Evolutionary conservation across 2,329 filamentous ascomycete genomes (phyloP).

Genomic region (Penicillium polonicum): DNA sequence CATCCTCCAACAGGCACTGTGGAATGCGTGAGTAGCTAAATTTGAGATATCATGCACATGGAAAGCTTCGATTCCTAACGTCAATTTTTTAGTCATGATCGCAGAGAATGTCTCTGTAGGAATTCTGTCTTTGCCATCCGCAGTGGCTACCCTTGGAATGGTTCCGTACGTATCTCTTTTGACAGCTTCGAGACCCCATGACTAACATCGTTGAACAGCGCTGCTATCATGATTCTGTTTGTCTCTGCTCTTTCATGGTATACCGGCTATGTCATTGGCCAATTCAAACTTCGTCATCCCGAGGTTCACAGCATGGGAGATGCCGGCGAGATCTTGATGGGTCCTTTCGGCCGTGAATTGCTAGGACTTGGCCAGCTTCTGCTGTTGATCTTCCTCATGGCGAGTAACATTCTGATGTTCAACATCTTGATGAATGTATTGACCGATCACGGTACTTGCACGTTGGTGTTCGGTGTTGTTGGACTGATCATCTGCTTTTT

Average conservation of each 20-base stretch:
- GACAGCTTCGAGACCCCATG: neutral
- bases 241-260: slow-evolving; percentile 58
- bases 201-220: slow-evolving; percentile 29
- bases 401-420: slow-evolving; percentile 69
- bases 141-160: slow-evolving; percentile 55
- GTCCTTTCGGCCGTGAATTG: slow-evolving; percentile 61
- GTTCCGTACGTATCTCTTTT: slow-evolving; percentile 43
- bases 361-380: slow-evolving; percentile 61
- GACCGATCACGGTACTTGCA: slow-evolving; percentile 61
- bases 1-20: slow-evolving; percentile 29
- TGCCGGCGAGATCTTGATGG: slow-evolving; percentile 62
- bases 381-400: slow-evolving; percentile 67
- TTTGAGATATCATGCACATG: neutral
- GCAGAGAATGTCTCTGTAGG: slow-evolving; percentile 60
- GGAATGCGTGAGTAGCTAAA: slow-evolving; percentile 35
- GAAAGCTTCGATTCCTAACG: slow-evolving; percentile 8
- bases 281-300: slow-evolving; percentile 58
- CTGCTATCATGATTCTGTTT: slow-evolving; percentile 53
- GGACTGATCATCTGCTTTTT: slow-evolving; percentile 59
- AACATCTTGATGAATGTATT: slow-evolving; percentile 66
- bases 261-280: slow-evolving; percentile 59
- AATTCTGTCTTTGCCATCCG: slow-evolving; percentile 56
- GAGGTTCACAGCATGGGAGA: slow-evolving; percentile 66
- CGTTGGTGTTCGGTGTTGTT: slow-evolving; percentile 61
- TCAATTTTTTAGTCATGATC: slow-evolving; percentile 50